These are phyloP conservation scores for Berberis thunbergii DNA, from an alignment of 164 flowering plant genomes.

Conservation along the genomic window DNA sequence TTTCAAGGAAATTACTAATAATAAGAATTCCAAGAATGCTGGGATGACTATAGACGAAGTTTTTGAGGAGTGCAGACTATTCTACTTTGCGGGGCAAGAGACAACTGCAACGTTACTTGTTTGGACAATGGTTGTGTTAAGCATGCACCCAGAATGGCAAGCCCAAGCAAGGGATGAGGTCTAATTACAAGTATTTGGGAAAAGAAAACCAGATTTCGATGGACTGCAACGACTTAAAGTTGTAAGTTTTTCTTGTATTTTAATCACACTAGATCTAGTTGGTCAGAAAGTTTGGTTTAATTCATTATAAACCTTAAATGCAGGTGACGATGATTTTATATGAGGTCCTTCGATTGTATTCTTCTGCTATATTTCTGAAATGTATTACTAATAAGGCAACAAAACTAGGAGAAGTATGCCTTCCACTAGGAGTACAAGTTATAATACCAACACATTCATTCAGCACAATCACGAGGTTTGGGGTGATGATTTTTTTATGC, in stretches of 20 bases:
- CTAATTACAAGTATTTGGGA: constrained; percentile 9
- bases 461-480: constrained; percentile 3
- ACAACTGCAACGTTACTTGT: constrained; percentile 4
- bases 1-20: constrained; percentile 6
- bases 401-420: constrained; percentile 1
- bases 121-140: constrained; percentile 11
- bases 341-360: constrained; percentile 5
- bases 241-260: constrained; percentile 8
- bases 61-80: constrained; percentile 15
- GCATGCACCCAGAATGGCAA: constrained; percentile 12
- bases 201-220: constrained; percentile 9
- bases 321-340: constrained; percentile 5
- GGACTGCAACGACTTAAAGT: constrained; percentile 11
- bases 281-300: background rate
- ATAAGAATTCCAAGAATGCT: constrained; percentile 1
- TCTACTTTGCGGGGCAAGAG: constrained; percentile 14
- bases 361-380: background rate
- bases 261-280: no score
- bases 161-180: constrained; percentile 6
- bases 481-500: background rate
- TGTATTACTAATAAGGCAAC: background rate
- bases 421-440: constrained; percentile 3
- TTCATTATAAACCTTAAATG: background rate
- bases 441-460: background rate
- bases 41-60: constrained; percentile 11